Conservation (phyloP, 2,329 filamentous ascomycete species). For the Rhynchosporium secalis region DNA sequence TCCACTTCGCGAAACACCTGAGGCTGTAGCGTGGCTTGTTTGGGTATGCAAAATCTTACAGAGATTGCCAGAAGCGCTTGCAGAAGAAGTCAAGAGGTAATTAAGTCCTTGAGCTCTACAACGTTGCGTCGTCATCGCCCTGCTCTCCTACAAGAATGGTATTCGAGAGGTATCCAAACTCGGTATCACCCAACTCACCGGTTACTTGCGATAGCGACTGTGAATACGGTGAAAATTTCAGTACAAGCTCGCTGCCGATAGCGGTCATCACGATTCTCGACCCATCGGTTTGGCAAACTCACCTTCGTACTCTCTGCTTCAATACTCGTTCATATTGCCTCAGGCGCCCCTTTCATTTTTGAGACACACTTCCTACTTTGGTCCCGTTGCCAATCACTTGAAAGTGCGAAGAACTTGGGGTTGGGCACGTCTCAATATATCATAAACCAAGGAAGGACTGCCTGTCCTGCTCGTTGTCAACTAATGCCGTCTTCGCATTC, state of each 20-base stretch:
- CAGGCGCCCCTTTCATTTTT: no score
- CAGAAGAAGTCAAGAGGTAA: not conserved
- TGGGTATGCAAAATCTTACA: not conserved
- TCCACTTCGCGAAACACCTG: not conserved
- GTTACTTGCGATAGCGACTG: not conserved
- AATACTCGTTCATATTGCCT: not conserved
- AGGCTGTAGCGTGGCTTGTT: constrained; percentile 10
- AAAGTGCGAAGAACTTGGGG: no score
- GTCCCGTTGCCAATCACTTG: no score
- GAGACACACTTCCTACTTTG: no score
- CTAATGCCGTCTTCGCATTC: no score
- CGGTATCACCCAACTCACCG: not conserved
- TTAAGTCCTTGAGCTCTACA: not conserved
- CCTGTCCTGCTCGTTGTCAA: no score
- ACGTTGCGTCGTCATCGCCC: not conserved
- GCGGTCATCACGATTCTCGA: not conserved
- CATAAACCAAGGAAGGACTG: no score
- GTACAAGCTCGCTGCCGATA: not conserved
- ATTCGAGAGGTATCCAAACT: not conserved
- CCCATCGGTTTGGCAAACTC: not conserved
- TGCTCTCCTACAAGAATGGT: not conserved
- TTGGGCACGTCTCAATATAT: no score
- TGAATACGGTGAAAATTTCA: not conserved
- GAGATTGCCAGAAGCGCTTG: not conserved
- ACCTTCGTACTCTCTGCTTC: no score